A percentile compares a stretch with the other conserved stretches of the same genome.
These are phyloP conservation scores for Agaricus blazei DNA, from an alignment of 768 basidiomycete genomes.

Conservation along the genomic window DNA sequence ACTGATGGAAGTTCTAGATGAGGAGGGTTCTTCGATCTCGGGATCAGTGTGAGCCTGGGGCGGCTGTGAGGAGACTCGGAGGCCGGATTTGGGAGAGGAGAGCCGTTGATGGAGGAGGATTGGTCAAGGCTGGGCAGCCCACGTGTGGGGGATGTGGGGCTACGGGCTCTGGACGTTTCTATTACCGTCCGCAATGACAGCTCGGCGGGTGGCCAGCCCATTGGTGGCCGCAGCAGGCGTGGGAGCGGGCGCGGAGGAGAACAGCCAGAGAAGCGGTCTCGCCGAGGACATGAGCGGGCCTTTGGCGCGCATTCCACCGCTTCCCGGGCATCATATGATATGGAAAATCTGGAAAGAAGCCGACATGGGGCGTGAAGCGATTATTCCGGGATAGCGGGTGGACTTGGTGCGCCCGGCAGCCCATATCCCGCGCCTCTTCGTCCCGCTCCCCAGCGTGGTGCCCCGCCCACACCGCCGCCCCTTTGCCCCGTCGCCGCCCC, in stretches of 20 bases:
- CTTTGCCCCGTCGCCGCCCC: not conserved
- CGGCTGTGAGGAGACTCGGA: not conserved
- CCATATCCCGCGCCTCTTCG: too few species aligned
- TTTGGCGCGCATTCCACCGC: not conserved
- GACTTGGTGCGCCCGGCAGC: not conserved
- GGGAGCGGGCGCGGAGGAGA: not conserved
- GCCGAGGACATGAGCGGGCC: slow-evolving; percentile 10
- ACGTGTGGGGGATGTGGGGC: slow-evolving; percentile 1
- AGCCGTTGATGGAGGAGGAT: slow-evolving; percentile 9
- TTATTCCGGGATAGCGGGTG: slow-evolving; percentile 7
- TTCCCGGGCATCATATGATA: slow-evolving; percentile 5
- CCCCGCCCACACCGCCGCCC: too few species aligned
- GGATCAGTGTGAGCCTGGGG: not conserved
- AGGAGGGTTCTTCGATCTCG: slow-evolving; percentile 1
- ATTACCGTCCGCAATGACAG: not conserved
- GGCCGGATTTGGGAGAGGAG: not conserved
- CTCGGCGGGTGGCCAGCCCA: not conserved
- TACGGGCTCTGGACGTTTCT: not conserved
- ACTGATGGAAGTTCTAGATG: too few species aligned
- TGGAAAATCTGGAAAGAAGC: too few species aligned
- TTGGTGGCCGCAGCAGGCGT: not conserved
- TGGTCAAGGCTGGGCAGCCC: slow-evolving; percentile 1
- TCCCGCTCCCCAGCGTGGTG: too few species aligned
- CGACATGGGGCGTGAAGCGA: slow-evolving; percentile 3
- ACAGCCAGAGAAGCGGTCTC: not conserved